Base-by-base conservation (phyloP, 176 grass and related monocot species). In the Oryza brachyantha region DNA sequence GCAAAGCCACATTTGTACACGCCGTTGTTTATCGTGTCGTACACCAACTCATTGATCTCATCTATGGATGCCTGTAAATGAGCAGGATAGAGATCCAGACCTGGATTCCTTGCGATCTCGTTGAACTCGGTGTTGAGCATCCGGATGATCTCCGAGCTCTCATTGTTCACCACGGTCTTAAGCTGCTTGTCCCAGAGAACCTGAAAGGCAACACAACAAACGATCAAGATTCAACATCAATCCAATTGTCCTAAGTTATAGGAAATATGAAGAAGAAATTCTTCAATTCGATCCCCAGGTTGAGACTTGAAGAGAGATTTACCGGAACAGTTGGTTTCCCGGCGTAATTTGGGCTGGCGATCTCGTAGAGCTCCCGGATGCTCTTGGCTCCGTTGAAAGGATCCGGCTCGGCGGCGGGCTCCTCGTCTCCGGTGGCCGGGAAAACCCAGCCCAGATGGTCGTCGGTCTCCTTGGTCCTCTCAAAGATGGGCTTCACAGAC, bases 1-100 rank as follows among this genome's bases (percentile, higher is more conserved):
- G 95, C 90, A 58, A 98, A 98, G 28, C 95, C 95, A 61, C 95
- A 92, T 68, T 92, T 98, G 80, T 98, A 98, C 64, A 98, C 95
- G 3, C 95, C 92, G 34, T 92, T 94, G 84, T 98, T 98, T 80
- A 98, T 92, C 1, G 58, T 60, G 52, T 93, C 81, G 31, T 93
- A 93, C 1, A 94, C 83, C 78, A 91, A 57, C 8, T 85, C 87
- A 12, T 98, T 98, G 66, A 85, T 70, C 61, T 98, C 87, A 39
- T 94, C 46, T 65, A 92, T 91, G 68, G 63, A 26, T 1, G 31
- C 52, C 83, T 68, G 81, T 16, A 98, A 61, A 66, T 92, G 83
- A 16, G 65, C 2, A 3, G 92, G 95, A 85, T 93, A 94, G 48
- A 98, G 76, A 71, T 98, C 92, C 76, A 98, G 50, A 3, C 73